Conservation (phyloP, 2,329 filamentous ascomycete species). For the Xylariaceae sp. region DNA sequence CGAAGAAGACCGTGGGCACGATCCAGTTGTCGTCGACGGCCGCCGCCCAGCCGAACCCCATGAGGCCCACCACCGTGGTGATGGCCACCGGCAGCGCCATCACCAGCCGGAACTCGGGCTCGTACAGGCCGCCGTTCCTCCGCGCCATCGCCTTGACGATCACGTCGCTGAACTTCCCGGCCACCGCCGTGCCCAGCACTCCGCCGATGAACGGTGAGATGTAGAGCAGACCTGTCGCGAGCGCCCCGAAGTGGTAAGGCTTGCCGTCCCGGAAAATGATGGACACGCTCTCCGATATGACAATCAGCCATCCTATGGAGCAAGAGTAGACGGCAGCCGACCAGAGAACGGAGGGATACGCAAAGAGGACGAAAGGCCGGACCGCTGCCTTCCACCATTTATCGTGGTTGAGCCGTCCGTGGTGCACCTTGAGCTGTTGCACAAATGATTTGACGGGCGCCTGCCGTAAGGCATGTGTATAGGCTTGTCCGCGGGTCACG, state of each 20-base stretch:
- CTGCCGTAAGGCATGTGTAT: constrained; percentile 63
- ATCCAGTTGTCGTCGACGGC: constrained; percentile 72
- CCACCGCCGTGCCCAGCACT: constrained; percentile 83
- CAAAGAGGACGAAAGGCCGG: constrained; percentile 77
- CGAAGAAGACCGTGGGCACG: constrained; percentile 89
- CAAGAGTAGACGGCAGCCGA: constrained; percentile 77
- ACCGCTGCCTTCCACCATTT: constrained; percentile 71
- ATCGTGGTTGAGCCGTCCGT: constrained; percentile 70
- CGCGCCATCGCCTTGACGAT: constrained; percentile 76
- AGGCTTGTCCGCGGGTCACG: constrained; percentile 37
- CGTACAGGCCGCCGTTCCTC: constrained; percentile 87
- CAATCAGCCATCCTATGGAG: constrained; percentile 91
- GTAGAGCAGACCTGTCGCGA: constrained; percentile 81
- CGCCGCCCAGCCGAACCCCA: constrained; percentile 95
- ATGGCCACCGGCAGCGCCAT: constrained; percentile 79
- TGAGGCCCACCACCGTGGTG: constrained; percentile 74
- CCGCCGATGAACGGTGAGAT: constrained; percentile 85
- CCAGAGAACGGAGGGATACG: constrained; percentile 87
- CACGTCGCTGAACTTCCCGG: constrained; percentile 78
- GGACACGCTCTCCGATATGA: constrained; percentile 80
- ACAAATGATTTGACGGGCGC: constrained; percentile 62
- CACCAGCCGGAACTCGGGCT: constrained; percentile 84
- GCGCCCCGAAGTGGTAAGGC: constrained; percentile 75
- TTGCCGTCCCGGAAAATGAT: constrained; percentile 65
- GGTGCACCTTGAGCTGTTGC: constrained; percentile 68